Conservation (phyloP, 2,329 filamentous ascomycete species). For the Aspergillus glaucus region DNA sequence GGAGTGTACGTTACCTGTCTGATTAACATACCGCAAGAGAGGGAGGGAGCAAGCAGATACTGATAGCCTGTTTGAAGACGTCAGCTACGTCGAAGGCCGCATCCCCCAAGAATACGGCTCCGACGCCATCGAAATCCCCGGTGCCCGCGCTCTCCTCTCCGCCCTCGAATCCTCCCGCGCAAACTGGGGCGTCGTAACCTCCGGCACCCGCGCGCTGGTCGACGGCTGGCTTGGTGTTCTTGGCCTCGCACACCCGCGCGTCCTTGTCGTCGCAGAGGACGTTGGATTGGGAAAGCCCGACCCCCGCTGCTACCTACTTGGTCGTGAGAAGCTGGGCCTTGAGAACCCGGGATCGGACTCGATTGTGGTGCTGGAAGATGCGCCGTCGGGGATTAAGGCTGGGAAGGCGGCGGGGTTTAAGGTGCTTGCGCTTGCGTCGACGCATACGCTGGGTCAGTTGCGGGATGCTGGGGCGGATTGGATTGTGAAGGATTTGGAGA, state of each 20-base stretch:
- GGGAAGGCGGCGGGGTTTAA: conserved; percentile 82
- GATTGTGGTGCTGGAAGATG: conserved; percentile 80
- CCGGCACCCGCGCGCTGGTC: conserved; percentile 61
- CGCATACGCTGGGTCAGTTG: conserved; percentile 68
- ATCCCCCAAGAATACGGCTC: conserved; percentile 71
- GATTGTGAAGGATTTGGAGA: conserved; percentile 73
- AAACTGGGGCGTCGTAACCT: conserved; percentile 80
- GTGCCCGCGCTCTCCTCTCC: conserved; percentile 65
- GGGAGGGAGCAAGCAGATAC: neutral
- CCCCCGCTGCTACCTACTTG: conserved; percentile 66
- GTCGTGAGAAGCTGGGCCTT: conserved; percentile 54
- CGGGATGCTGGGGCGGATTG: conserved; percentile 75
- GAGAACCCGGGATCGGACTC: conserved; percentile 42
- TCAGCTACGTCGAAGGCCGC: conserved; percentile 68
- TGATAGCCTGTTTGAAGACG: conserved; percentile 50
- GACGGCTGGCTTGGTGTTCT: conserved; percentile 66
- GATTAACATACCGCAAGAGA: neutral
- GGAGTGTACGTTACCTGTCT: conserved; percentile 67
- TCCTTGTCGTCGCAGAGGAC: conserved; percentile 69
- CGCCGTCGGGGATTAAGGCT: conserved; percentile 73
- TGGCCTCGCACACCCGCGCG: conserved; percentile 57
- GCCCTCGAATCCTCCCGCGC: conserved; percentile 56
- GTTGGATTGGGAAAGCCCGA: conserved; percentile 71
- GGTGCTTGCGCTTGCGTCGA: conserved; percentile 79
- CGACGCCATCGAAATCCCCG: conserved; percentile 80